Conservation (phyloP, 2,329 filamentous ascomycete species). For the Neonectria punicea region DNA sequence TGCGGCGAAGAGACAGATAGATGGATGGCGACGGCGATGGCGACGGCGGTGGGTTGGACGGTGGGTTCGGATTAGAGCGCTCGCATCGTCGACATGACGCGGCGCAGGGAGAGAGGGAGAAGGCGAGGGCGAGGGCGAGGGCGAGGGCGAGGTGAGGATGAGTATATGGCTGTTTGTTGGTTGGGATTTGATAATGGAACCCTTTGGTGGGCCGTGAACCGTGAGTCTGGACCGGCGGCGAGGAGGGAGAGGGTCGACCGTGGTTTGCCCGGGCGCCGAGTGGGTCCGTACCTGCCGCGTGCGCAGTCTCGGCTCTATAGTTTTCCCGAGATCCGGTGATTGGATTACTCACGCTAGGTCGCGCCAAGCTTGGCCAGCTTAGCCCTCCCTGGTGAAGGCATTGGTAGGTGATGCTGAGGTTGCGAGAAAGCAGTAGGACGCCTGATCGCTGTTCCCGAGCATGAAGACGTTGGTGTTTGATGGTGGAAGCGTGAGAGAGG, state of each 20-base stretch:
- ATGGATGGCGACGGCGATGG: not conserved
- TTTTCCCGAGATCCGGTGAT: slow-evolving; percentile 39
- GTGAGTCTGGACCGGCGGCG: not conserved
- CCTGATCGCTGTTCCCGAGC: too few species aligned
- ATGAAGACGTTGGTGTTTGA: too few species aligned
- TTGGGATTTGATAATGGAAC: slow-evolving; percentile 24
- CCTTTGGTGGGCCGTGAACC: slow-evolving; percentile 21
- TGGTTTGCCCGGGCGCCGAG: not conserved
- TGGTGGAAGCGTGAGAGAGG: too few species aligned
- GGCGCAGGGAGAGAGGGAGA: not conserved
- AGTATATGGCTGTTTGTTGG: slow-evolving; percentile 20
- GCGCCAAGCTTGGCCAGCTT: too few species aligned
- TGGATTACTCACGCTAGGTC: too few species aligned
- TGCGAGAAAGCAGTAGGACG: too few species aligned
- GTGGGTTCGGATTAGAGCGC: slow-evolving; percentile 10
- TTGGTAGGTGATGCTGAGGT: too few species aligned
- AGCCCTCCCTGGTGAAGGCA: too few species aligned
- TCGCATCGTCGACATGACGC: slow-evolving; percentile 26
- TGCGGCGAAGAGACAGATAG: too few species aligned
- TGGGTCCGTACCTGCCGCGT: slow-evolving; percentile 20
- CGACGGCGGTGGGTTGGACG: slow-evolving; percentile 5
- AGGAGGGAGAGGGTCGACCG: not conserved
- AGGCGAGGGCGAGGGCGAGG: not conserved
- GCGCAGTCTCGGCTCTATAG: slow-evolving; percentile 32
- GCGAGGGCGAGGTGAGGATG: slow-evolving; percentile 16